Evolutionary conservation across 345 rosid genomes (phyloP).

Genomic region (Eucalyptus shirleyi): DNA sequence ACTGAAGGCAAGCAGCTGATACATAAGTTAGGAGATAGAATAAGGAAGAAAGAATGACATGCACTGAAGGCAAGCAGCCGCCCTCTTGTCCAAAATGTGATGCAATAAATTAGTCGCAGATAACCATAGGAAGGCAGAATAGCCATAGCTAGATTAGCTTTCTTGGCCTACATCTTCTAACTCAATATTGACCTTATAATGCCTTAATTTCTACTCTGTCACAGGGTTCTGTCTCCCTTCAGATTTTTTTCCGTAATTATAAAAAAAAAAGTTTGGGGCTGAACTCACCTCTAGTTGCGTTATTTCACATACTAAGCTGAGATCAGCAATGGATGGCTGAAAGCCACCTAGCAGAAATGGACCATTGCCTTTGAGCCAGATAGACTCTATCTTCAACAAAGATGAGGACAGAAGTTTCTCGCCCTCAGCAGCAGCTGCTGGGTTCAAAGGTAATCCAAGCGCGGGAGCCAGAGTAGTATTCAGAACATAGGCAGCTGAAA

Average conservation of each 20-base stretch:
- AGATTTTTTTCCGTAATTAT: not conserved
- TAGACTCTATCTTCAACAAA: slow-evolving; percentile 44
- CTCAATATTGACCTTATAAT: not conserved
- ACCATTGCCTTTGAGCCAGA: slow-evolving; percentile 72
- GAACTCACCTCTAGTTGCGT: slow-evolving; percentile 11
- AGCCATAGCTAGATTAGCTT: not conserved
- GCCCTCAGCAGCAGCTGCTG: slow-evolving; percentile 53
- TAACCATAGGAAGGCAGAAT: not conserved
- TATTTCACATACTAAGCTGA: slow-evolving; percentile 74
- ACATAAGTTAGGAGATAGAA: not conserved
- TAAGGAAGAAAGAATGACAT: not conserved
- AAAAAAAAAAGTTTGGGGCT: not conserved
- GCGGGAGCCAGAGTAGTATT: slow-evolving; percentile 37
- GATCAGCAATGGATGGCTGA: slow-evolving; percentile 82
- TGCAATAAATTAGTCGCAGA: not conserved
- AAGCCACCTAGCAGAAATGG: slow-evolving; percentile 57
- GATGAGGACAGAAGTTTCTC: slow-evolving; percentile 45
- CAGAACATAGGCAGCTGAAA: slow-evolving; percentile 37
- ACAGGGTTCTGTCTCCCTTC: not conserved
- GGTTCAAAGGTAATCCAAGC: slow-evolving; percentile 39
- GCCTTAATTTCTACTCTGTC: not conserved
- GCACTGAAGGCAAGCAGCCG: not conserved
- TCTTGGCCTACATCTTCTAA: not conserved
- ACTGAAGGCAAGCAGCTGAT: not conserved
- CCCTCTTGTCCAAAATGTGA: not conserved